Percentiles rank a stretch among this genome's conserved stretches.
These are phyloP conservation scores for Lithospermum erythrorhizon DNA, from an alignment of 257 asterid genomes.

Conservation along the genomic window DNA sequence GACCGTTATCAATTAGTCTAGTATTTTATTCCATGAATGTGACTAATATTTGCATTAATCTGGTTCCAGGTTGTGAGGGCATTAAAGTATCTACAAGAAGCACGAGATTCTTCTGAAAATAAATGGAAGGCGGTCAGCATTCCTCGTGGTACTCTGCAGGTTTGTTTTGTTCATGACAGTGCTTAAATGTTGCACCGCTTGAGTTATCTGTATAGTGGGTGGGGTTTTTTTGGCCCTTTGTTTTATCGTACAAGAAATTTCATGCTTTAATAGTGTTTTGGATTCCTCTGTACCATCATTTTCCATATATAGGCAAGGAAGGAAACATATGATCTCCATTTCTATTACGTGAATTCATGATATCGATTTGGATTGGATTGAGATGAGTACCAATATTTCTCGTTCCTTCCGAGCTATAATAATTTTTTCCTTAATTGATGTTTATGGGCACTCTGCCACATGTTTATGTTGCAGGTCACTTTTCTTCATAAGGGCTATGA, in stretches of 20 bases:
- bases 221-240: neutral
- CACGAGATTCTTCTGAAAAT: constrained; percentile 38
- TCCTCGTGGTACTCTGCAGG: constrained; percentile 99
- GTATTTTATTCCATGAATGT: neutral
- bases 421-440: constrained; percentile 8
- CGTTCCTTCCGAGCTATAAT: neutral
- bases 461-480: constrained; percentile 49
- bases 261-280: neutral
- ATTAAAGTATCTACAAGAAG: constrained; percentile 59
- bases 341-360: neutral
- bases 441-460: constrained; percentile 14
- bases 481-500: constrained; percentile 96
- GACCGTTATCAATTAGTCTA: neutral
- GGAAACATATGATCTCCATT: neutral
- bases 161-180: constrained; percentile 38
- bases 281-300: neutral
- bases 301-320: too few species aligned
- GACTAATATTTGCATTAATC: constrained; percentile 13
- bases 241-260: neutral
- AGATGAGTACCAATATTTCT: too few species aligned
- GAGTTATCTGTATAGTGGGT: neutral
- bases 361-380: too few species aligned
- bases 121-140: constrained; percentile 76
- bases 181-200: constrained; percentile 7
- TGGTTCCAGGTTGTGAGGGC: constrained; percentile 89